Evolutionary conservation across 495 filamentous ascomycete genomes (phyloP).

Genomic region (Annulohypoxylon maeteangense): DNA sequence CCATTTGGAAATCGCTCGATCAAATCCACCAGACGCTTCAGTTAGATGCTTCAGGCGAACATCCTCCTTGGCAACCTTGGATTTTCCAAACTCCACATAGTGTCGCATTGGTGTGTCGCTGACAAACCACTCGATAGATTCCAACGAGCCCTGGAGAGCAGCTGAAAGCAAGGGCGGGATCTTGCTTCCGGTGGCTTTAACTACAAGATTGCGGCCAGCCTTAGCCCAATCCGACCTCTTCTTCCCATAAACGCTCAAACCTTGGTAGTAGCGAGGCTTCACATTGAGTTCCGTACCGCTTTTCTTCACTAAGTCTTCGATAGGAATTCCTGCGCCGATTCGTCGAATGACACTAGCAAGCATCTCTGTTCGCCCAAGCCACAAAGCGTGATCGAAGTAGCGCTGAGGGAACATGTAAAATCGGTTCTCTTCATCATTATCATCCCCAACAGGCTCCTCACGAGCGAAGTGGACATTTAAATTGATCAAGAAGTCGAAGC

Average conservation of each 20-base stretch:
- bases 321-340: constrained; percentile 71
- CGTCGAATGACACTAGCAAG: constrained; percentile 55
- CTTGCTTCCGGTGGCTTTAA: constrained; percentile 33
- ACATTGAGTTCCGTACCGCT: constrained; percentile 66
- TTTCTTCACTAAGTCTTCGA: constrained; percentile 68
- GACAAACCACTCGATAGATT: constrained; percentile 75
- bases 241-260: constrained; percentile 74
- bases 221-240: constrained; percentile 73
- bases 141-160: constrained; percentile 65
- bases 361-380: constrained; percentile 50
- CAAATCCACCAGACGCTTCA: constrained; percentile 64
- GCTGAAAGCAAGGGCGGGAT: constrained; percentile 69
- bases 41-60: constrained; percentile 65
- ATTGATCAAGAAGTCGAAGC: constrained; percentile 54
- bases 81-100: constrained; percentile 71
- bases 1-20: constrained; percentile 69
- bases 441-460: constrained; percentile 26
- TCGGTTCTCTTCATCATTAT: constrained; percentile 37
- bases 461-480: constrained; percentile 45
- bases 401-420: constrained; percentile 51
- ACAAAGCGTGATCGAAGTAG: constrained; percentile 47
- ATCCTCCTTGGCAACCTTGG: constrained; percentile 63
- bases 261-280: constrained; percentile 75
- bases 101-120: constrained; percentile 68
- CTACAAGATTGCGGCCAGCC: constrained; percentile 57